Conservation (phyloP, 1,284 basidiomycete genomes). For the Rhodofomes roseus region DNA sequence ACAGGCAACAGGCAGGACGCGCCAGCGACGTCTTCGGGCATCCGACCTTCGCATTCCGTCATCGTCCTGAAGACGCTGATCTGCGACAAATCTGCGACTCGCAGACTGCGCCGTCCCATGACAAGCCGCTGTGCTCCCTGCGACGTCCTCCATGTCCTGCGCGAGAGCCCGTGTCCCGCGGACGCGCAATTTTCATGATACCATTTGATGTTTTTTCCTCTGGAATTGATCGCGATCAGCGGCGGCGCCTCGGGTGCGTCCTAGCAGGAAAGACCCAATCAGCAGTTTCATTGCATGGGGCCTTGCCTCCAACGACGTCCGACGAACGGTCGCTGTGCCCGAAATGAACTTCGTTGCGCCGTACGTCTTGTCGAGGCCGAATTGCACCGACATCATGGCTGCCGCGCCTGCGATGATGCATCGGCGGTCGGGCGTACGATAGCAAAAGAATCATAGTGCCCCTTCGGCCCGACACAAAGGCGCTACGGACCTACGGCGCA, state of each 20-base stretch:
- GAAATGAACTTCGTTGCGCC: neutral
- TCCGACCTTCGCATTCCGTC: neutral
- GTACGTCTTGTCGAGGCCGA: neutral
- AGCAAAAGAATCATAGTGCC: too few relatives aligned
- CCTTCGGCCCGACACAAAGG: neutral
- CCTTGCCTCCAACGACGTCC: neutral
- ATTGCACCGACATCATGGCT: neutral
- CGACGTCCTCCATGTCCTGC: neutral
- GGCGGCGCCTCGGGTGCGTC: neutral
- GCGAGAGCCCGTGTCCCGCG: neutral
- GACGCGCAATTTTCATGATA: neutral
- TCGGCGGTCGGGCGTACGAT: neutral
- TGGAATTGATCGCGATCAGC: neutral
- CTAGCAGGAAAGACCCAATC: neutral
- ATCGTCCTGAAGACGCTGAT: neutral
- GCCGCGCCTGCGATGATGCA: neutral
- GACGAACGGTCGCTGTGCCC: neutral
- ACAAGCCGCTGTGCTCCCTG: neutral
- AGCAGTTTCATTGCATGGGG: neutral
- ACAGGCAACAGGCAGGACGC: too few relatives aligned
- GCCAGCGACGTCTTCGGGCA: neutral
- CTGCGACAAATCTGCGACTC: too few relatives aligned
- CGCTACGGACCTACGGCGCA: neutral
- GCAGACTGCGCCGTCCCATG: neutral
- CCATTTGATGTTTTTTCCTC: neutral